These are phyloP conservation scores for Stephanodiscus triporus DNA, from an alignment of 108 stramenopile species.

Conservation along the genomic window DNA sequence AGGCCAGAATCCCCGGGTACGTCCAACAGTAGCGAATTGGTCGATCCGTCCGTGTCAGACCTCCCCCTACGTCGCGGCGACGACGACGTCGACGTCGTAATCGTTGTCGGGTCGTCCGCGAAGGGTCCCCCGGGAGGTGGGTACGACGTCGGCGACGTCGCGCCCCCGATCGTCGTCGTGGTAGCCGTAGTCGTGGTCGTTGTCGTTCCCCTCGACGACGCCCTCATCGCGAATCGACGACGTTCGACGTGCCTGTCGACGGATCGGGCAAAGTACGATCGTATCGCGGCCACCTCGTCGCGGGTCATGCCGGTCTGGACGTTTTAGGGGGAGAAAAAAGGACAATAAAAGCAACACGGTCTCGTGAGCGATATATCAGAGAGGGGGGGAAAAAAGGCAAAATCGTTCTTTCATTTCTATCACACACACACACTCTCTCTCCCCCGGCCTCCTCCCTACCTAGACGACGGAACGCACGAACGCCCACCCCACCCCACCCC, in stretches of 20 bases:
- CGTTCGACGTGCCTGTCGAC: constrained; percentile 71
- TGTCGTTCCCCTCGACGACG: constrained; percentile 4
- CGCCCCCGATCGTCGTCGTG: too few relatives aligned
- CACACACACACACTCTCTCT: too few relatives aligned
- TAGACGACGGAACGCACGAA: too few relatives aligned
- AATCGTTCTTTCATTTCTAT: too few relatives aligned
- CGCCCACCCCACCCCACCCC: too few relatives aligned
- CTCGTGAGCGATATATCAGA: too few relatives aligned
- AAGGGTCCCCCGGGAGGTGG: too few relatives aligned
- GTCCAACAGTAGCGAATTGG: constrained; percentile 23
- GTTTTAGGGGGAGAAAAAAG: constrained; percentile 1
- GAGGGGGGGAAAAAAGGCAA: too few relatives aligned
- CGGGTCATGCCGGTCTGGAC: constrained; percentile 58
- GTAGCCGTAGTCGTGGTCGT: too few relatives aligned
- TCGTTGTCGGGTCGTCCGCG: background rate
- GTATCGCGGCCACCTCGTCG: constrained; percentile 70
- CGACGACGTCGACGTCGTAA: background rate
- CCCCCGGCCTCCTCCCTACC: too few relatives aligned
- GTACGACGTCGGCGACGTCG: background rate
- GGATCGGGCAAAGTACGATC: constrained; percentile 75
- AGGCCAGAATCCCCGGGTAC: constrained; percentile 43
- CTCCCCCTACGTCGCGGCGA: constrained; percentile 8
- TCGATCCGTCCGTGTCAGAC: constrained; percentile 18
- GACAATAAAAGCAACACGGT: too few relatives aligned
- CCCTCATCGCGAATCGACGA: constrained; percentile 36